Evolutionary conservation across 148 eudicot species (phyloP).

Genomic region (Cornus florida): DNA sequence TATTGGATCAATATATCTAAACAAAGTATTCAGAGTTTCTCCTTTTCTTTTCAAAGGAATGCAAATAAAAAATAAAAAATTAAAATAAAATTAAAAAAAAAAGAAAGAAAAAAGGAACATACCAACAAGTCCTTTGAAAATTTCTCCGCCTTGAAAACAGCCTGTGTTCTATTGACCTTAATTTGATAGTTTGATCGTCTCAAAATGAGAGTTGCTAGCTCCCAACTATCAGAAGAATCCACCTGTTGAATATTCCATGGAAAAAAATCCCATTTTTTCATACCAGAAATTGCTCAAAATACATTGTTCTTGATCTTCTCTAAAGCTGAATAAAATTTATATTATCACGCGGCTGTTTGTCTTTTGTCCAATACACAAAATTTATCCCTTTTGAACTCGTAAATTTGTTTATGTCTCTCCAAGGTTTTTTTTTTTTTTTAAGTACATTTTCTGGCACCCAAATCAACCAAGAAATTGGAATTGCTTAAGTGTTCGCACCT

Average conservation of each 20-base stretch:
- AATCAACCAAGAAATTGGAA: too few species aligned
- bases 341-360: too few species aligned
- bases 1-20: neutral
- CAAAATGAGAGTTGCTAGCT: conserved; percentile 59
- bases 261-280: conserved; percentile 3
- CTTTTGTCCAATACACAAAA: too few species aligned
- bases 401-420: too few species aligned
- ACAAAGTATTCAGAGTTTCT: neutral
- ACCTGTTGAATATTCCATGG: conserved; percentile 44
- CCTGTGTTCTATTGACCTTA: conserved; percentile 49
- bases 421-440: too few species aligned
- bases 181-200: conserved; percentile 71
- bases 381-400: too few species aligned
- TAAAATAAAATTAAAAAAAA: neutral
- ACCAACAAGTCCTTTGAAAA: conserved; percentile 74
- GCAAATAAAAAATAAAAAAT: neutral
- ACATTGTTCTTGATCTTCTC: neutral
- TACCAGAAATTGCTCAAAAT: neutral
- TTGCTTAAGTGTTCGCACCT: too few species aligned
- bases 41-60: neutral
- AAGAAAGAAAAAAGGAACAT: conserved; percentile 21
- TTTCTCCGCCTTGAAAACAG: conserved; percentile 55
- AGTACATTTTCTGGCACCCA: too few species aligned
- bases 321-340: neutral
- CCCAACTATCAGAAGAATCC: conserved; percentile 74